These are phyloP conservation scores for Diospyros kaki DNA, from an alignment of 148 eudicot species.

Conservation along the genomic window DNA sequence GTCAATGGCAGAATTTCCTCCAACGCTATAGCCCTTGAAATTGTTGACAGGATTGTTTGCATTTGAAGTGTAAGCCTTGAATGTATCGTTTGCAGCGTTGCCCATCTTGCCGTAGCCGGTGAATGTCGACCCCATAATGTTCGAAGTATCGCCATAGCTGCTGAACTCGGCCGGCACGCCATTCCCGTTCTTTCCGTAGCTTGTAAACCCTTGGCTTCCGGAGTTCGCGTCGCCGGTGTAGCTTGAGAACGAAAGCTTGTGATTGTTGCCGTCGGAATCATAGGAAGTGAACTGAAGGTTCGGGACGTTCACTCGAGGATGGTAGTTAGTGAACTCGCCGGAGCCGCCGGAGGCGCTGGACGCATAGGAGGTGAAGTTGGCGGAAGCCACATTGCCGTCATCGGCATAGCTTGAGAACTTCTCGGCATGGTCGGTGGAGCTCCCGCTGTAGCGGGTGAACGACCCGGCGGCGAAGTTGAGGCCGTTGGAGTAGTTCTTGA, in stretches of 20 bases:
- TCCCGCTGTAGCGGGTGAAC: conserved; percentile 59
- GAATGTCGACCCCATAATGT: conserved; percentile 60
- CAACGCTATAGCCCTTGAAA: conserved; percentile 62
- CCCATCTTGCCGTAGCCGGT: conserved; percentile 63
- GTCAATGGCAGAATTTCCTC: conserved; percentile 48
- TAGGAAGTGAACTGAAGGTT: conserved; percentile 54
- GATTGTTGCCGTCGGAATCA: conserved; percentile 41
- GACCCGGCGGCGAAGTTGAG: conserved; percentile 58
- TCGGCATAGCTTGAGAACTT: conserved; percentile 50
- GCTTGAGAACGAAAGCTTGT: conserved; percentile 47
- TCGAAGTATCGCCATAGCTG: conserved; percentile 52
- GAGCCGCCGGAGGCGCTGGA: conserved; percentile 58
- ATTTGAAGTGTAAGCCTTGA: conserved; percentile 45
- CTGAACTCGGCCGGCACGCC: conserved; percentile 45
- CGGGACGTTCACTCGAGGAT: conserved; percentile 63
- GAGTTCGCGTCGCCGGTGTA: conserved; percentile 70
- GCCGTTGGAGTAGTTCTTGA: conserved; percentile 73
- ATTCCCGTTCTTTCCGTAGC: conserved; percentile 70
- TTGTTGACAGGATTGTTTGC: conserved; percentile 68
- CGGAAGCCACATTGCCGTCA: conserved; percentile 61
- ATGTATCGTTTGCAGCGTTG: conserved; percentile 61
- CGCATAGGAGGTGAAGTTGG: conserved; percentile 64
- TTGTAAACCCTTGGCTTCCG: conserved; percentile 51
- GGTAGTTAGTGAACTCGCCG: conserved; percentile 66
- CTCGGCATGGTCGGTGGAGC: conserved; percentile 58